Conservation (phyloP, 805 yeast genomes). For the Kregervanrija pseudodelftensis region DNA sequence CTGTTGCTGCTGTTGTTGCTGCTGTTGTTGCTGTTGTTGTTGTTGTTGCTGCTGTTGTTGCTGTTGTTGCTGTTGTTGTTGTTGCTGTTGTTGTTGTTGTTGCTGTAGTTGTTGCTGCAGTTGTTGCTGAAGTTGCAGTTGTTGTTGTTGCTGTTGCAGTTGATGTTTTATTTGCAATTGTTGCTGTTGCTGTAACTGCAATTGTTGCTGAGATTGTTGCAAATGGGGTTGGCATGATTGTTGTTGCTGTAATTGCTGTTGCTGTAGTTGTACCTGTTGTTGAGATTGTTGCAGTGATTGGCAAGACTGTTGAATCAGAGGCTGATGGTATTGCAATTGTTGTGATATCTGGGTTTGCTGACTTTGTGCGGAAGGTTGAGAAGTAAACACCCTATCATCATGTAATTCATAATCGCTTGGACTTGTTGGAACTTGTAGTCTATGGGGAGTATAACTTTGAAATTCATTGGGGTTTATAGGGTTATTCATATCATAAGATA, state of each 20-base stretch:
- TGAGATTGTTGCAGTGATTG: background rate
- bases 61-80: constrained; percentile 9
- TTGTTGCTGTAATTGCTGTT: constrained; percentile 7
- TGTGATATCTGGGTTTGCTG: background rate
- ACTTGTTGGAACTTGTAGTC: constrained; percentile 9
- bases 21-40: constrained; percentile 6
- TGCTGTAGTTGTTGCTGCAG: constrained; percentile 1
- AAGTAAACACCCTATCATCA: background rate
- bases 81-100: constrained; percentile 7
- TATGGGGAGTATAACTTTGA: constrained; percentile 21
- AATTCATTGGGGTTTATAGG: constrained; percentile 10
- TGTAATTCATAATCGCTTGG: constrained; percentile 11
- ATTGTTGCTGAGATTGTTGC: background rate
- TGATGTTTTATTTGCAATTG: background rate
- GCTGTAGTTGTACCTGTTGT: constrained; percentile 1
- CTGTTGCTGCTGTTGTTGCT: constrained; percentile 5
- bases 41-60: constrained; percentile 9
- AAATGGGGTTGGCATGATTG: constrained; percentile 2
- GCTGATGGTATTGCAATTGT: constrained; percentile 1
- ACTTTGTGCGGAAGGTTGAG: background rate
- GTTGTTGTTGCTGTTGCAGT: background rate
- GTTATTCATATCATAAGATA: constrained; percentile 5
- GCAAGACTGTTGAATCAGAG: background rate
- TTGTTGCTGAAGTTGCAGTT: constrained; percentile 1
- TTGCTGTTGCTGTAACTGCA: background rate